Conservation (phyloP, 345 rosid genomes). For the Acer saccharum region DNA sequence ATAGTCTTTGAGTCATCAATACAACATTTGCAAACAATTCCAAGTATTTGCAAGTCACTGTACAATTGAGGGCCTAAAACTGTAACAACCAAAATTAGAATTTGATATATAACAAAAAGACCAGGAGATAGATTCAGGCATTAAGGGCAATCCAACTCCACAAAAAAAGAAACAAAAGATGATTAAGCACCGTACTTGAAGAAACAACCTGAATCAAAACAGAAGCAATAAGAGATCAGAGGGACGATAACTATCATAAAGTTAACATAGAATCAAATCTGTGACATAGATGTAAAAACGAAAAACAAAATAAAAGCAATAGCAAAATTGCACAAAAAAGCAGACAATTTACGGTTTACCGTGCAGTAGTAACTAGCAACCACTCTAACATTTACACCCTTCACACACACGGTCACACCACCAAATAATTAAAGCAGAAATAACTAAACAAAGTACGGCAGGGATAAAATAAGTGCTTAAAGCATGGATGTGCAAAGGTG, state of each 20-base stretch:
- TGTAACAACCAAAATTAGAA: neutral
- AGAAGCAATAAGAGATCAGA: neutral
- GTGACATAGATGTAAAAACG: neutral
- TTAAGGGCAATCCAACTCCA: neutral
- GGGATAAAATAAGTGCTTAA: neutral
- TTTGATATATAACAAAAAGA: neutral
- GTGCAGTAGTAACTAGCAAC: neutral
- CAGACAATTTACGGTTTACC: neutral
- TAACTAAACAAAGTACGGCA: neutral
- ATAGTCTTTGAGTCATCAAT: neutral
- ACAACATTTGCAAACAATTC: conserved; percentile 1
- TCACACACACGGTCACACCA: neutral
- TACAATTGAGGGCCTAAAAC: conserved; percentile 15
- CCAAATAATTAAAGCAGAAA: neutral
- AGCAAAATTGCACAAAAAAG: neutral
- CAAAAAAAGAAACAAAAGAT: neutral
- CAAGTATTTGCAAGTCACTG: conserved; percentile 5
- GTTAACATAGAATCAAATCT: neutral
- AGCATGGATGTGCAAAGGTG: neutral
- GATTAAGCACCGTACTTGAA: neutral
- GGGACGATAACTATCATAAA: neutral
- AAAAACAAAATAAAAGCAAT: neutral
- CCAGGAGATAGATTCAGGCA: neutral
- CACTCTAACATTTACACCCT: neutral
- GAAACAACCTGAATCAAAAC: conserved; percentile 15